Base-by-base conservation (phyloP, 2,329 filamentous ascomycete genomes). In the Trichoderma sp. region DNA sequence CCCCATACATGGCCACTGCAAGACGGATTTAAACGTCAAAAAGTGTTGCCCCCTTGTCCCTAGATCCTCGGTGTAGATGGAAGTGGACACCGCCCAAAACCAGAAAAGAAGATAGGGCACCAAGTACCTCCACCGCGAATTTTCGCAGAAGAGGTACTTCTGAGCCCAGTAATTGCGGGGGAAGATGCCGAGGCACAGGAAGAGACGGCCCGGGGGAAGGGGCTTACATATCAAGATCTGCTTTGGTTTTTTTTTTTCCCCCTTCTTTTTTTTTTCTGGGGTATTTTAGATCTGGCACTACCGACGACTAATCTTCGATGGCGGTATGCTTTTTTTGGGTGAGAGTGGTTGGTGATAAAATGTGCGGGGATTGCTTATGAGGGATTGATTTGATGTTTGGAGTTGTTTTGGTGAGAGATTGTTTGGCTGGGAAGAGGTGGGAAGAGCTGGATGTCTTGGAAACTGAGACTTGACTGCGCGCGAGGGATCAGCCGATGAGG, bases 101-200 rank as follows among this genome's bases (percentile, higher is more conserved):
- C 14, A 56, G 41, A 45, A 45, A 45, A 56, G 11, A 24, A 60
- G 24, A 31, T 60, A 66, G 24, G 63, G 16, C 3, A 62, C 4
- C 4, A 65, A 12, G 41, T 74, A 74, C 62, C 59, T 9, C 9
- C 1, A 4, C 11, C 3, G 18, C 60, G 0, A 14, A 29, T 6
- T 53, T 38, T 59, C 3, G 60, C 45, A 3, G 71, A 9, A 3
- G 45, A 21, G 62, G 16, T 74, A 74, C 71, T 41, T 74, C 3
- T n/a, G 12, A 18, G n/a, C 27, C 59, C n/a, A 5, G 4, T 16
- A 27, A 59, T 67, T 72, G 71, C 63, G 71, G 71, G 72, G 63
- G 2, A 45, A 71, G 65, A 75, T 75, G 72, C 72, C 72, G 72
- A 75, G 72, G 71, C 71, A 74, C 41, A 50, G 38, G 50, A 45